Evolutionary conservation across 1,284 basidiomycete genomes (phyloP).

Genomic region (Ceraceosorus bombacis): DNA sequence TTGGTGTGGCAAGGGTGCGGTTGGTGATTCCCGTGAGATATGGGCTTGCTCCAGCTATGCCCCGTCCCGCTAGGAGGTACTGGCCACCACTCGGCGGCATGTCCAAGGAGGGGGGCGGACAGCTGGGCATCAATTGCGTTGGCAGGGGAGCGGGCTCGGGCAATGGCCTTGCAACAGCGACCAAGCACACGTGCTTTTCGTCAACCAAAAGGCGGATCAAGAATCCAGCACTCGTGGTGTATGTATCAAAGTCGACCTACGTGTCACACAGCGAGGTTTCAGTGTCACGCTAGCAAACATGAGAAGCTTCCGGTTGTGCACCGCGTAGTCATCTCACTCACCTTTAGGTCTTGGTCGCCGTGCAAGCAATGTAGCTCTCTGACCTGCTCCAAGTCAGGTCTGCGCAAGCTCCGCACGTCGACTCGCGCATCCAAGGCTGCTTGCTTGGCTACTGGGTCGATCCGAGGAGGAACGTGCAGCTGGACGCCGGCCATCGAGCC

Average conservation of each 20-base stretch:
- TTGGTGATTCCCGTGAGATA: background rate
- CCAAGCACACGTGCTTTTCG: conserved; percentile 38
- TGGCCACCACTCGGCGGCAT: conserved; percentile 9
- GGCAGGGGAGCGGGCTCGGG: conserved; percentile 26
- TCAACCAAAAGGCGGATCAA: conserved; percentile 39
- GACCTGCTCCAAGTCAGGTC: conserved; percentile 41
- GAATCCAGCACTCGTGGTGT: conserved; percentile 35
- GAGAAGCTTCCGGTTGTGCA: conserved; percentile 18
- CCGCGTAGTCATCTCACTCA: conserved; percentile 18
- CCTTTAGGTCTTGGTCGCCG: conserved; percentile 34
- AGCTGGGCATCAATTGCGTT: conserved; percentile 1
- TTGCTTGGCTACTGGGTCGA: conserved; percentile 17
- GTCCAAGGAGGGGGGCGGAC: conserved; percentile 10
- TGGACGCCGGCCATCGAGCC: background rate
- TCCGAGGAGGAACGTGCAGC: background rate
- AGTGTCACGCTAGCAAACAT: no score
- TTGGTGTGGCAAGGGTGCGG: background rate
- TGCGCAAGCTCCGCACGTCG: conserved; percentile 28
- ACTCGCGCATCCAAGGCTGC: conserved; percentile 37
- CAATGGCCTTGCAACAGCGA: conserved; percentile 36
- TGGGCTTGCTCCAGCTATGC: background rate
- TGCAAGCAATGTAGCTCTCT: conserved; percentile 39
- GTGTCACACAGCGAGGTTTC: no score
- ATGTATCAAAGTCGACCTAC: conserved; percentile 28
- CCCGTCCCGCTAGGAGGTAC: conserved; percentile 9